Base-by-base conservation (phyloP, 345 rosid species). In the Citrus reticulata region DNA sequence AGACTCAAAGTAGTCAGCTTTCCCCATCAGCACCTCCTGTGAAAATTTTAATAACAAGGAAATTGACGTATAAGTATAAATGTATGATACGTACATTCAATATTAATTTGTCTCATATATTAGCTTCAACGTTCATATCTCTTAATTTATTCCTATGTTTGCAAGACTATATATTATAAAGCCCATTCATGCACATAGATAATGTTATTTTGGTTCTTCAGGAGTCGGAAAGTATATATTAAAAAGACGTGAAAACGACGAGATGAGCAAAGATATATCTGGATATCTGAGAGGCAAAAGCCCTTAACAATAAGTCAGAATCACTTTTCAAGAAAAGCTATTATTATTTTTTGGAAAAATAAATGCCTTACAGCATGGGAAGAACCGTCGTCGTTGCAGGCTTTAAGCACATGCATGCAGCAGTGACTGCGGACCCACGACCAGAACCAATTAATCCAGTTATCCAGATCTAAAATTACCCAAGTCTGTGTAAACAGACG, bases 1-100 rank as follows among this genome's bases (percentile, higher is more conserved):
- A 54, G 95, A 88, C 83, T 84, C 78, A 79, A 95, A 95, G 83
- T 90, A 95, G 68, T 84, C 91, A 81, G 98, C 98, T 90, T 82
- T 93, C 72, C 99, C 99, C 99, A 89, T 92, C 69, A 95, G 68
- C 83, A 95, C 98, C 84, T 95, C 98, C 99, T 95, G 92, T 65
- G 46, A 27, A 27, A 8, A 17, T 59, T 29, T 37, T 24, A 70
- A 70, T 70, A 70, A 6, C 39, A 4, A 70, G 22, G n/a, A n/a
- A 64, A 55, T 14, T 24, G 42, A 7, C 2, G 24, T 2, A 32
- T 37, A 54, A 2, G 7, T 20, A 51, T 19, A 27, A 64, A 68
- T 20, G 11, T 32, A 64, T 30, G 10, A 68, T 22, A 40, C 17
- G 7, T n/a, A 39, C 73, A 37, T 16, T 34, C 37, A 39, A 37